phyloP scores from a whole-genome alignment of 352 stramenopile genomes.

The Ophiocytium majus region DNA sequence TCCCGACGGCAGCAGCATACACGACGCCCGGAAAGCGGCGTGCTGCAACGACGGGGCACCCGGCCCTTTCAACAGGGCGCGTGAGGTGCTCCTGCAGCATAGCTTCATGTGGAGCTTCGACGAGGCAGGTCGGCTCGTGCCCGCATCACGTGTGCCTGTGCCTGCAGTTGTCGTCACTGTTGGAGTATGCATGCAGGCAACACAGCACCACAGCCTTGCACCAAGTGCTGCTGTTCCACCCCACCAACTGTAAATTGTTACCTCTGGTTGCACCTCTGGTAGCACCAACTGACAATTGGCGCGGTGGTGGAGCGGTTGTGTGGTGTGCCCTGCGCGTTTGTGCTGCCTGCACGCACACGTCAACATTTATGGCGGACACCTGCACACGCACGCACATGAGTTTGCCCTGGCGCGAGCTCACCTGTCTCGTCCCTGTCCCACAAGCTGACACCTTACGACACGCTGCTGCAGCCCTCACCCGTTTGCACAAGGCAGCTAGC shows the following conservation, averaged over 20 bases:
- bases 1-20: background rate
- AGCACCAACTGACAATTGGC: background rate
- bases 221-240: background rate
- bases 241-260: background rate
- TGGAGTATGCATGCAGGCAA: background rate
- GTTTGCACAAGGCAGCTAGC: too few relatives aligned
- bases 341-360: background rate
- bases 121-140: background rate
- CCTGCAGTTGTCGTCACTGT: too few relatives aligned
- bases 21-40: background rate
- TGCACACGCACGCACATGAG: background rate
- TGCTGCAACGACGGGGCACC: background rate
- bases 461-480: too few relatives aligned
- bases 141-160: too few relatives aligned
- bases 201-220: background rate
- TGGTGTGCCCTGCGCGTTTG: background rate
- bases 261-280: background rate
- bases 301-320: background rate
- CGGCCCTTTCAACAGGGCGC: background rate
- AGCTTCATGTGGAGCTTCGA: background rate
- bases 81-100: background rate
- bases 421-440: too few relatives aligned
- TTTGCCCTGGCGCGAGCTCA: background rate
- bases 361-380: background rate
- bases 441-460: too few relatives aligned